Evolutionary conservation across 2,329 filamentous ascomycete species (phyloP), one percentile per base, ranked within the genome.

Genomic region (Hymenoscyphus scutula): DNA sequence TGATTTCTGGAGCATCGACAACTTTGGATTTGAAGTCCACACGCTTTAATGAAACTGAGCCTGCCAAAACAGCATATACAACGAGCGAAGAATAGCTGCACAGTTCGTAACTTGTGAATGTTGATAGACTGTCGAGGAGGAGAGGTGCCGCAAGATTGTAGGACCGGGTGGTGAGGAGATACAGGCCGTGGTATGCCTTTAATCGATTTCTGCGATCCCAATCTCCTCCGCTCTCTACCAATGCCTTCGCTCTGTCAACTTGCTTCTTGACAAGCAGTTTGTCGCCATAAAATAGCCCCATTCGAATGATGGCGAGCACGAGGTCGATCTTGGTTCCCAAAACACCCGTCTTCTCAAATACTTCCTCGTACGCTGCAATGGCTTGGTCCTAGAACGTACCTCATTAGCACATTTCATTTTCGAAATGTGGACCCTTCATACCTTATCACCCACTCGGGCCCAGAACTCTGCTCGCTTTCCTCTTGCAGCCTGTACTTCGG

Each of bases 1-100:
- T 96, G 80, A 99, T 97, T 79, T 99, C 95, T 13, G 95, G 94
- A 7, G 95, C 95, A 76, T 99, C 95, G 48, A 99, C 94, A 29
- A 99, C 95, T 82, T 98, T 98, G 68, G 91, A 91, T 83, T 99
- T 99, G 85, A 99, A 99, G 77, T 99, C 95, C 37, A 97, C 92
- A 56, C 95, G 90, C 81, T 97, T 97, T 62, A 99, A 85, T 54
- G 94, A 95, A 27, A 98, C 89, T 6, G 93, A 96, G 63, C 95
- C 95, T 38, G 95, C 92, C 37, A 99, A 87, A 25, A 98, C 94
- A 1, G 95, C 92, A 80, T 98, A 99, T 62, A 97, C 88, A 58
- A 99, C 95, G 27, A 99, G 86, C 65, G 87, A 90, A 63, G 92
- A 97, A 81, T 99, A 99, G 69, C 89, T 94, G 87, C 95, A 99